Conservation (phyloP, 1,284 basidiomycete species). For the Cerioporus squamosus region DNA sequence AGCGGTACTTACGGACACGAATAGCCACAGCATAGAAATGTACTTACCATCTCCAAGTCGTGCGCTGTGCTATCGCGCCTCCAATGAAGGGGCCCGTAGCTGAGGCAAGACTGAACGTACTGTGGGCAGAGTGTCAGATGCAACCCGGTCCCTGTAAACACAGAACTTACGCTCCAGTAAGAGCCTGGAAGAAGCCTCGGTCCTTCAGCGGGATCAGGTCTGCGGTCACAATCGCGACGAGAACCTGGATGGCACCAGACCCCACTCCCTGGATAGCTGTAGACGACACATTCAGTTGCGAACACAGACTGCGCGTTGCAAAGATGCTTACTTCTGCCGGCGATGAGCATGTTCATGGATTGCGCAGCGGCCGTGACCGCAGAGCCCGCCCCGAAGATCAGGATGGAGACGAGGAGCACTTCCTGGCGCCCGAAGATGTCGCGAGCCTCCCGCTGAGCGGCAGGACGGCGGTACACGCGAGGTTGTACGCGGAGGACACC, state of each 20-base stretch:
- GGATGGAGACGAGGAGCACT: constrained; percentile 35
- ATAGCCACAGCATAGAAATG: not conserved
- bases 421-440: constrained; percentile 40
- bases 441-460: constrained; percentile 33
- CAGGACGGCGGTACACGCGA: constrained; percentile 33
- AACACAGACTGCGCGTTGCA: not conserved
- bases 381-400: constrained; percentile 41
- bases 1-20: too few relatives aligned
- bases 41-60: constrained; percentile 38
- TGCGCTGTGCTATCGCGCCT: constrained; percentile 38
- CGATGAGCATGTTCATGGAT: constrained; percentile 41
- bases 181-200: constrained; percentile 39
- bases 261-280: constrained; percentile 49
- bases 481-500: constrained; percentile 32
- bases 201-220: constrained; percentile 47
- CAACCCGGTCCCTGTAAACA: not conserved
- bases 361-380: constrained; percentile 40
- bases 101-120: constrained; percentile 33
- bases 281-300: not conserved
- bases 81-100: constrained; percentile 39
- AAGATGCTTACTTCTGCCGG: constrained; percentile 15
- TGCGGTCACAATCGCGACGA: constrained; percentile 44
- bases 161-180: constrained; percentile 24
- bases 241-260: constrained; percentile 44
- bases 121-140: constrained; percentile 2